Evolutionary conservation across 1,284 basidiomycete species (phyloP).

Genomic region (Papiliotrema laurentii): DNA sequence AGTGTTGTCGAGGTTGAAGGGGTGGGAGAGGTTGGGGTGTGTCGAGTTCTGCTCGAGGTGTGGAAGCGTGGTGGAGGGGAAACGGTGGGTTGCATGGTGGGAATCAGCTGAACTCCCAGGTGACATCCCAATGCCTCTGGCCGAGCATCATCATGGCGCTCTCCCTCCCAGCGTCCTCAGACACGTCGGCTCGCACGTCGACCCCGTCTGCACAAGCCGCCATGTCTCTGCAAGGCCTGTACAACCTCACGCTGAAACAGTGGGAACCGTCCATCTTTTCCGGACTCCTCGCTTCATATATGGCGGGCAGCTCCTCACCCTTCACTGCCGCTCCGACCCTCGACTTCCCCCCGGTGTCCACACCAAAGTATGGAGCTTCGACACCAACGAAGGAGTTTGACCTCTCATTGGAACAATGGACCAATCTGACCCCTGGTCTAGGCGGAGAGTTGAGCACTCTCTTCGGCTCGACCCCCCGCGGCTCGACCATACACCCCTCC

Average conservation of each 20-base stretch:
- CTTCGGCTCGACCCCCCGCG: conserved; percentile 16
- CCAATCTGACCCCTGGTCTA: conserved; percentile 34
- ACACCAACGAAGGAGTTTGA: conserved; percentile 40
- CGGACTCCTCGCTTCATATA: conserved; percentile 31
- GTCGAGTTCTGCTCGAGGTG: conserved; percentile 34
- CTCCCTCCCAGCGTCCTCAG: conserved; percentile 14
- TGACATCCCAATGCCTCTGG: conserved; percentile 35
- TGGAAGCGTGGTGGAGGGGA: conserved; percentile 42
- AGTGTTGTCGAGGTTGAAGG: conserved; percentile 40
- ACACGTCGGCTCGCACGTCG: conserved; percentile 12
- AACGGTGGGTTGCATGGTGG: conserved; percentile 20
- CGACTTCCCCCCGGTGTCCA: conserved; percentile 4
- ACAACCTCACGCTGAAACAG: conserved; percentile 36
- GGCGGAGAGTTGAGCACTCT: conserved; percentile 11
- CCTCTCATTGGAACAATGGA: conserved; percentile 29
- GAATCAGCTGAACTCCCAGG: conserved; percentile 14
- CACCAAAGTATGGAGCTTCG: conserved; percentile 24
- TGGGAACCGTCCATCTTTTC: conserved; percentile 39
- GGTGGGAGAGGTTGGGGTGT: conserved; percentile 32
- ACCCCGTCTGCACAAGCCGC: conserved; percentile 30
- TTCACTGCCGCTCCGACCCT: neutral
- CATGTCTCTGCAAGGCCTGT: conserved; percentile 33
- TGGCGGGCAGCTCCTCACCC: conserved; percentile 5
- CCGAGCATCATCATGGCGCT: conserved; percentile 36
- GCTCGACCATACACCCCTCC: conserved; percentile 10